phyloP scores from a whole-genome alignment of 2,329 filamentous ascomycete species.

The Metarhizium rileyi region DNA sequence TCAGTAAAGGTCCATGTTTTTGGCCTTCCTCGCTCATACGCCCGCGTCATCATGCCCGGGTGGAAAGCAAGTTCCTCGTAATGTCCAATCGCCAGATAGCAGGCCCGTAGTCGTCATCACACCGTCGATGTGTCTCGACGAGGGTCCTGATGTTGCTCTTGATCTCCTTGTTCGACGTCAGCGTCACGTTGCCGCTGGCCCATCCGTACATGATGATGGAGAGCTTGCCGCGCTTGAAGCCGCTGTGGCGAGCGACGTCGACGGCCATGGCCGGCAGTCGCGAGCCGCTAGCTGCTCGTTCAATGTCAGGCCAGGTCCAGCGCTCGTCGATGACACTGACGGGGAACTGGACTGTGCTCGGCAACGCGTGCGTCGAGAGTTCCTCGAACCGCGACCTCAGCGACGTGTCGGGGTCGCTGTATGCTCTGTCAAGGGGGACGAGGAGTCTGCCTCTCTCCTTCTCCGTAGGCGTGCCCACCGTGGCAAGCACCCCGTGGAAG shows the following conservation, averaged over 20 bases:
- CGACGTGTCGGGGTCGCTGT: conserved; percentile 4
- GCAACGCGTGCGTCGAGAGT: conserved; percentile 23
- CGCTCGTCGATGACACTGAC: conserved; percentile 19
- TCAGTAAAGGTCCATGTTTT: too few relatives aligned
- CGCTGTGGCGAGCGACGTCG: conserved; percentile 21
- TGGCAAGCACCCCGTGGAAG: conserved; percentile 26
- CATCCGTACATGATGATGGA: conserved; percentile 32
- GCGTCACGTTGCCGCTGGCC: conserved; percentile 22
- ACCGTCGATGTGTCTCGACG: conserved; percentile 20
- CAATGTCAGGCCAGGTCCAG: conserved; percentile 19
- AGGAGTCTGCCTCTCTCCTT: conserved; percentile 24
- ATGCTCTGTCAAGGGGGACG: conserved; percentile 17
- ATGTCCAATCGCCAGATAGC: conserved; percentile 24
- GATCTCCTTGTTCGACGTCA: conserved; percentile 33
- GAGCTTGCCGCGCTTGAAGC: conserved; percentile 27
- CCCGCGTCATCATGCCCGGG: neutral
- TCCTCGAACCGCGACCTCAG: conserved; percentile 20
- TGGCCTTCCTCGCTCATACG: neutral
- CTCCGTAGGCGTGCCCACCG: conserved; percentile 28
- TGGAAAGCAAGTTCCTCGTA: conserved; percentile 25
- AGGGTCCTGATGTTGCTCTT: conserved; percentile 24
- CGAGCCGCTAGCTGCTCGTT: conserved; percentile 13
- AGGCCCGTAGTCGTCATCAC: conserved; percentile 21
- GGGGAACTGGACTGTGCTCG: conserved; percentile 23
- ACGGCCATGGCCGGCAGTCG: conserved; percentile 23